Percentiles rank a stretch among this genome's conserved stretches.
phyloP scores from a whole-genome alignment of 805 yeast genomes.

The Hyphopichia homilentoma region DNA sequence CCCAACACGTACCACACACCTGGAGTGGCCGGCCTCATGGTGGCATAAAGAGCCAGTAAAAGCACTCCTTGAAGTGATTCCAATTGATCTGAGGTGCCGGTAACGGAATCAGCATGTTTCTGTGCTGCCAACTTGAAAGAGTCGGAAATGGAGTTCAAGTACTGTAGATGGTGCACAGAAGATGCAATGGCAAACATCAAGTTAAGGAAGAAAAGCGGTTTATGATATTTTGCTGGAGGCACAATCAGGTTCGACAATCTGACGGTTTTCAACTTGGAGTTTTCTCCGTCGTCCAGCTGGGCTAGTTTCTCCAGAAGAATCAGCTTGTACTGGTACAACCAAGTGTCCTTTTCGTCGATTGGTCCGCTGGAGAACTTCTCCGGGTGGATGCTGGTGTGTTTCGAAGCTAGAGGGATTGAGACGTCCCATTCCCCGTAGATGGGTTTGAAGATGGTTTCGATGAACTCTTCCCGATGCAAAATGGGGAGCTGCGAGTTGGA shows the following conservation, averaged over 20 bases:
- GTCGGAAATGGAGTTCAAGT: conserved; percentile 62
- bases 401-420: conserved; percentile 55
- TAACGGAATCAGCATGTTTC: conserved; percentile 53
- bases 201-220: conserved; percentile 66
- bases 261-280: conserved; percentile 21
- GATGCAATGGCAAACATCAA: conserved; percentile 79
- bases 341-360: conserved; percentile 29
- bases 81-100: conserved; percentile 54
- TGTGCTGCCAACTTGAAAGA: conserved; percentile 68
- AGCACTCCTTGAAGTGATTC: conserved; percentile 73
- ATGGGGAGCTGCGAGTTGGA: conserved; percentile 83
- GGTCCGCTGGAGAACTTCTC: conserved; percentile 15
- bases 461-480: conserved; percentile 74
- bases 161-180: conserved; percentile 65
- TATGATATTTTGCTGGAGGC: conserved; percentile 47
- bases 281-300: conserved; percentile 13
- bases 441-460: conserved; percentile 66
- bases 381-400: conserved; percentile 47
- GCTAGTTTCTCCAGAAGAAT: conserved; percentile 5
- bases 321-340: conserved; percentile 43
- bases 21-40: conserved; percentile 86
- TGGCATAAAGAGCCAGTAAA: conserved; percentile 63
- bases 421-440: conserved; percentile 71
- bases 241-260: conserved; percentile 32
- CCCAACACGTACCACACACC: conserved; percentile 94